Base-by-base conservation (phyloP, 1,284 basidiomycete genomes). In the Porogramme epimiltina region DNA sequence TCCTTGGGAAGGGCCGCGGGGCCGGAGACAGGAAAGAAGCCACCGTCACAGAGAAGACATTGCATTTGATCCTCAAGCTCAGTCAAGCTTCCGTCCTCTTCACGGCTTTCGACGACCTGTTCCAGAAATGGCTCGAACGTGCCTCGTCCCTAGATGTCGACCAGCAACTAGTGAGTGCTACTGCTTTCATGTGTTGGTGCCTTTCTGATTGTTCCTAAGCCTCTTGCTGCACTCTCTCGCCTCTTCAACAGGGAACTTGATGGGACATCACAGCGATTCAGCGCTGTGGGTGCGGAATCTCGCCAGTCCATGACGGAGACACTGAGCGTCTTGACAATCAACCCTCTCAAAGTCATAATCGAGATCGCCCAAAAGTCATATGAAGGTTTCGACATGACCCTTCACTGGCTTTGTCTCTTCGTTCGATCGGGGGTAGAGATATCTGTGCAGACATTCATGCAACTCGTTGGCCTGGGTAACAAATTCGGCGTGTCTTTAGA, bases 371-470 rank as follows among this genome's bases (percentile, higher is more conserved):
- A 69, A 3, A 69, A 73, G 47, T 74, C 73, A 19, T 63, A 67
- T 34, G 70, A 76, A 4, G 80, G 80, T 4, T 70, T 86, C 34
- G 66, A 70, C 18, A 75, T 73, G 25, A 78, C 79, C 28, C 70
- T 89, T 36, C 72, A 75, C 44, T 91, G 88, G 85, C 74, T 92
- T 26, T 77, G 79, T 26, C 71, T 87, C 20, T 75, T 91, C 57
- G 75, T 87, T 11, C 74, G 75, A 43, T 89, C 89, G 2, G 88
- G 85, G 0, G 79, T 90, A 15, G 82, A 87, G 25, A 75, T 92
- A 16, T 81, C 89, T 0, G 66, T 75, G 3, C 47, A 69, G 2
- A 76, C 75, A 2, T 82, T 84, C 60, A 66, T 69, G 34, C 75
- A 76, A 36, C 77, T 84, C 33, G 71, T 75, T 4, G 58, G 66